Evolutionary conservation across 495 filamentous ascomycete genomes (phyloP).

Genomic region (Xylaria castorea): DNA sequence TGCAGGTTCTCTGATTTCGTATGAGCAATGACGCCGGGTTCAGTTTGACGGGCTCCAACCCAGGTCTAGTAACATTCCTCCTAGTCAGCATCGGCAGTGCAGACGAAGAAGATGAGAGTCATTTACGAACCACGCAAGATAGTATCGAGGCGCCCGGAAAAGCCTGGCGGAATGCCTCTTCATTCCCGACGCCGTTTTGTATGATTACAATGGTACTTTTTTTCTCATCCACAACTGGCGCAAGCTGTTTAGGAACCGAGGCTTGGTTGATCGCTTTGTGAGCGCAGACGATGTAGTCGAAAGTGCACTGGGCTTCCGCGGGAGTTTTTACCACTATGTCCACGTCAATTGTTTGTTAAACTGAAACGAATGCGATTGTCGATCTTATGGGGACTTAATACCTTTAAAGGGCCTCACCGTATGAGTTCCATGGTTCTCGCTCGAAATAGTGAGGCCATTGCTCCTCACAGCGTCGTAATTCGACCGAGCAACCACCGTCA

Average conservation of each 20-base stretch:
- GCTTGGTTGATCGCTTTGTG: slow-evolving; percentile 59
- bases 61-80: slow-evolving; percentile 45
- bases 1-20: slow-evolving; percentile 52
- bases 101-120: neutral
- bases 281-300: slow-evolving; percentile 58
- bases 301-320: slow-evolving; percentile 45
- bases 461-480: slow-evolving; percentile 56
- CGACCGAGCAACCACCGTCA: slow-evolving; percentile 61
- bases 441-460: slow-evolving; percentile 55
- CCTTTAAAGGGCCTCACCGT: slow-evolving; percentile 50
- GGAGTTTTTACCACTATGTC: slow-evolving; percentile 50
- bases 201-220: slow-evolving; percentile 44
- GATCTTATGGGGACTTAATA: slow-evolving; percentile 16
- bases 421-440: slow-evolving; percentile 56
- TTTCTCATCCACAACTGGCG: slow-evolving; percentile 45
- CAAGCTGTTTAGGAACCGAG: slow-evolving; percentile 43
- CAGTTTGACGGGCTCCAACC: slow-evolving; percentile 57
- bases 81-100: neutral
- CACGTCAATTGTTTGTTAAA: neutral
- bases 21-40: slow-evolving; percentile 54
- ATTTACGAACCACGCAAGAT: slow-evolving; percentile 41
- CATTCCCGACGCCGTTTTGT: slow-evolving; percentile 50
- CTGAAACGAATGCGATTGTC: neutral
- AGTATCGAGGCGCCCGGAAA: slow-evolving; percentile 42
- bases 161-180: slow-evolving; percentile 41